Evolutionary conservation across 2,329 filamentous ascomycete species (phyloP).

Genomic region (Fusarium solani-melongenae): DNA sequence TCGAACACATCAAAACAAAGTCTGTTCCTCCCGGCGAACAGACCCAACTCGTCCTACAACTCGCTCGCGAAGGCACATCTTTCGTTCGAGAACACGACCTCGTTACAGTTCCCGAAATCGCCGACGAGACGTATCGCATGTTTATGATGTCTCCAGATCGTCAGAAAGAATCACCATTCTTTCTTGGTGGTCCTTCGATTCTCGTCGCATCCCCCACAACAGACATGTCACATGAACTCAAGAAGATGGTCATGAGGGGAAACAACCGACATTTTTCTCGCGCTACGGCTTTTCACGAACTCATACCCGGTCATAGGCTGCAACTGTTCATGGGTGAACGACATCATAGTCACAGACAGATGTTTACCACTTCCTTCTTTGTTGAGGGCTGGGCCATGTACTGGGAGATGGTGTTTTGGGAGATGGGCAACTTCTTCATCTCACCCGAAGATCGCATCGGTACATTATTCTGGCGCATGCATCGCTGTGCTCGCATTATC

Average conservation of each 20-base stretch:
- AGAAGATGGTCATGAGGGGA: conserved; percentile 69
- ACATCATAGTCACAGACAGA: conserved; percentile 58
- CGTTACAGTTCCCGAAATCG: conserved; percentile 65
- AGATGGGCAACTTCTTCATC: conserved; percentile 61
- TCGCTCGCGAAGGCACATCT: conserved; percentile 61
- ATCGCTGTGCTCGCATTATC: conserved; percentile 68
- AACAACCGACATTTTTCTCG: conserved; percentile 68
- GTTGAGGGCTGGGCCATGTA: conserved; percentile 72
- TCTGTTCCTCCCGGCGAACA: conserved; percentile 66
- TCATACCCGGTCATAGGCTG: conserved; percentile 68
- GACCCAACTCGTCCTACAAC: conserved; percentile 60
- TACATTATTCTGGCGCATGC: conserved; percentile 72
- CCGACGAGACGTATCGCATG: conserved; percentile 65
- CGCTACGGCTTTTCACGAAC: conserved; percentile 71
- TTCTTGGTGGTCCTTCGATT: conserved; percentile 65
- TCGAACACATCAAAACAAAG: conserved; percentile 66
- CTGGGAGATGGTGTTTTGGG: conserved; percentile 70
- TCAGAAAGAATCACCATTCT: conserved; percentile 69
- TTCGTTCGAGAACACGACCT: conserved; percentile 66
- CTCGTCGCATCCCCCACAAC: conserved; percentile 67
- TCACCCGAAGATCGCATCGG: conserved; percentile 65
- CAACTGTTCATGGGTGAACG: conserved; percentile 62
- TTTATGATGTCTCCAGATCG: conserved; percentile 65
- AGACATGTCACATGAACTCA: conserved; percentile 63
- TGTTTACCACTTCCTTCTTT: conserved; percentile 69